Conservation (phyloP, 148 eudicot genomes). For the Bassia scoparia region DNA sequence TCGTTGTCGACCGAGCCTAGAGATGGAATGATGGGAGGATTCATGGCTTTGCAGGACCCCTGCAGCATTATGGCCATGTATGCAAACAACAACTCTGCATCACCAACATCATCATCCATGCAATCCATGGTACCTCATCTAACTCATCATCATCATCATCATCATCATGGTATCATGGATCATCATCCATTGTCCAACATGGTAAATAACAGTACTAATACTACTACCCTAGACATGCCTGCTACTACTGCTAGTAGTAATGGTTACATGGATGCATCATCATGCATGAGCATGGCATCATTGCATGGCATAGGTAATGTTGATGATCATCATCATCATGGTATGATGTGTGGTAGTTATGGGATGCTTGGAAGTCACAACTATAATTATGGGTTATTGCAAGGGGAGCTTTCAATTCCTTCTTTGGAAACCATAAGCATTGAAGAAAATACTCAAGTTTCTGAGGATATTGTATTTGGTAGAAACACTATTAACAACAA, state of each 20-base stretch:
- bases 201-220: slow-evolving; percentile 19
- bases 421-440: slow-evolving; percentile 44
- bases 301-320: slow-evolving; percentile 26
- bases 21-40: slow-evolving; percentile 32
- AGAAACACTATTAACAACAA: slow-evolving; percentile 29
- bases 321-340: slow-evolving; percentile 27
- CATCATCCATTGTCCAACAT: slow-evolving; percentile 30
- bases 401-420: slow-evolving; percentile 46
- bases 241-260: slow-evolving; percentile 10
- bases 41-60: slow-evolving; percentile 38
- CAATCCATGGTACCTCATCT: slow-evolving; percentile 29
- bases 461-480: slow-evolving; percentile 26
- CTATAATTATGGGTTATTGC: slow-evolving; percentile 32
- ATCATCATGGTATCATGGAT: slow-evolving; percentile 21
- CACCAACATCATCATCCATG: slow-evolving; percentile 40
- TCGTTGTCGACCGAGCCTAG: slow-evolving; percentile 41
- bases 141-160: slow-evolving; percentile 4
- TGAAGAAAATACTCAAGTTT: slow-evolving; percentile 29
- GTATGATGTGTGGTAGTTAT: slow-evolving; percentile 37
- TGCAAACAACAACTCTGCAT: slow-evolving; percentile 36
- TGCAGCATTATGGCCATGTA: slow-evolving; percentile 43
- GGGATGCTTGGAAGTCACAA: slow-evolving; percentile 31
- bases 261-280: slow-evolving; percentile 36
- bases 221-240: slow-evolving; percentile 24
- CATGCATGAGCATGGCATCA: slow-evolving; percentile 42